Evolutionary conservation across 768 basidiomycete genomes (phyloP).

Genomic region (Kwoniella sp.): DNA sequence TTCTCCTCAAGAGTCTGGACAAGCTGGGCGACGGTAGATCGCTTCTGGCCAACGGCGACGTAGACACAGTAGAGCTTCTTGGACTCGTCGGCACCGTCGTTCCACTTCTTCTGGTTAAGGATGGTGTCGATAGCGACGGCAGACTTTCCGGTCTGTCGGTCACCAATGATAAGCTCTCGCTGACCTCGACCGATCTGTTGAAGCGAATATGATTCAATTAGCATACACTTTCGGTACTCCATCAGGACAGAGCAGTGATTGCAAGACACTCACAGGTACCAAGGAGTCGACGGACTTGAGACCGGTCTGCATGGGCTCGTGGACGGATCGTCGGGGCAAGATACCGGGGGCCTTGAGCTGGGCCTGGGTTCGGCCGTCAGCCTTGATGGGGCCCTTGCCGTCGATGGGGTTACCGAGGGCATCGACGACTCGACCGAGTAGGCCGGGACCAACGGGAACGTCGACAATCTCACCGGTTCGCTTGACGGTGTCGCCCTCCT

Average conservation of each 20-base stretch:
- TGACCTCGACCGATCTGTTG: slow-evolving; percentile 91
- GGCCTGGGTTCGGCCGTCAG: slow-evolving; percentile 91
- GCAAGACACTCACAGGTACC: slow-evolving; percentile 67
- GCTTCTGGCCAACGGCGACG: slow-evolving; percentile 98
- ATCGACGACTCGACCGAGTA: slow-evolving; percentile 98
- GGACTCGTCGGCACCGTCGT: slow-evolving; percentile 91
- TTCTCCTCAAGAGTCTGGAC: slow-evolving; percentile 99
- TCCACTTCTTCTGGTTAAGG: slow-evolving; percentile 99
- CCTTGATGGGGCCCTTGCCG: slow-evolving; percentile 95
- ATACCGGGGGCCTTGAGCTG: slow-evolving; percentile 99
- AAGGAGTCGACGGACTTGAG: slow-evolving; percentile 99
- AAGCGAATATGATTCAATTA: slow-evolving; percentile 8
- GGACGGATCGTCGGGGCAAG: slow-evolving; percentile 97
- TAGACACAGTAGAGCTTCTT: slow-evolving; percentile 99
- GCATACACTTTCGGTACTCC: slow-evolving; percentile 3
- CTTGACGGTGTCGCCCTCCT: slow-evolving; percentile 99
- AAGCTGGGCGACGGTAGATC: slow-evolving; percentile 98
- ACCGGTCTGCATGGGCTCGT: slow-evolving; percentile 99
- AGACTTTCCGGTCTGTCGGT: slow-evolving; percentile 95
- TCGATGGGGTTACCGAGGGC: slow-evolving; percentile 99
- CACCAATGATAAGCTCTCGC: slow-evolving; percentile 99
- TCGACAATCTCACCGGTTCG: slow-evolving; percentile 99
- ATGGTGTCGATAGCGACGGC: slow-evolving; percentile 99
- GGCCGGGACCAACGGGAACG: slow-evolving; percentile 94
- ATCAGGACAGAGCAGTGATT: background rate